Evolutionary conservation across 805 yeast genomes (phyloP), one percentile per base, ranked within the genome.

Genomic region (Saturnispora zaruensis): DNA sequence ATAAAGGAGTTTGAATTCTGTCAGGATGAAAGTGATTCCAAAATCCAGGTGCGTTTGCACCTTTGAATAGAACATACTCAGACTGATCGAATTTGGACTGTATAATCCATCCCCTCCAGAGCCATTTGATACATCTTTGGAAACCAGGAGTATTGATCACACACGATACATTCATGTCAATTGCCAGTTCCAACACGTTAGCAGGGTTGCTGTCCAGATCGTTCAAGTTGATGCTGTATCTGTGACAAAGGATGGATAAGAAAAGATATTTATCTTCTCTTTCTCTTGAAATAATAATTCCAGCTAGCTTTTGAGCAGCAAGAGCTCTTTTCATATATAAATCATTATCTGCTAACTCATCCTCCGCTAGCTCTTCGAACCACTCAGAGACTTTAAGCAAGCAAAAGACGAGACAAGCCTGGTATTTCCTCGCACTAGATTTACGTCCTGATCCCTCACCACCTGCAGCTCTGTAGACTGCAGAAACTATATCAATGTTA

Each of bases 91-190:
- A 65, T 11, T 81, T 77, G 21, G 84, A 77, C 66, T 87, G 96
- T 46, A 85, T 74, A 54, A 88, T 85, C 95, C 96, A 87, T 26
- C 96, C 96, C 50, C 90, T 71, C 96, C 96, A 88, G 45, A 88
- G 66, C 95, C 96, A 88, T 56, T 82, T 80, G 59, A 87, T 75
- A 67, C 96, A 87, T 48, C 95, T 70, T 65, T 88, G 96, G 64
- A 79, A 88, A 0, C 96, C 96, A 7, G 83, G 70, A 0, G 95
- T 79, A 2, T 88, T 82, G 57, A 89, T 86, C 16, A 87, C 82
- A 21, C 75, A 73, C 7, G 90, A 81, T 9, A 85, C 77, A 57
- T 88, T 96, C 77, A 81, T 78, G 61, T 88, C 96, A 25, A 86
- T 88, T 0, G 96, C 95, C 59, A 87, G 65, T 62, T 88, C 96